These are phyloP conservation scores for Angomonas deanei DNA, from an alignment of 208 protist genomes.

Conservation along the genomic window DNA sequence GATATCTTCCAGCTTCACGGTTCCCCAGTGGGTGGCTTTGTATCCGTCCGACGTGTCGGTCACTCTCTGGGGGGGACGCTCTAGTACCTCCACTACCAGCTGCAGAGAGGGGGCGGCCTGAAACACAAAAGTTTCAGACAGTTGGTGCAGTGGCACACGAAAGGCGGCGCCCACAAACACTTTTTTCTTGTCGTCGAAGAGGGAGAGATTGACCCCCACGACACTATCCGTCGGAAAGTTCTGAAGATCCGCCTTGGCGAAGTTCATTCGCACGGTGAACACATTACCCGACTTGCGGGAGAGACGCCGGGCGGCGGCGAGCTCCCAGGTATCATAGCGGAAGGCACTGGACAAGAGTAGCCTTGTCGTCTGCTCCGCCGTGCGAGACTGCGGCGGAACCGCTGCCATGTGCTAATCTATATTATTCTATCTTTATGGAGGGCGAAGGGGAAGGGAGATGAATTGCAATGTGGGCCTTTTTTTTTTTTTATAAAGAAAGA, in stretches of 20 bases:
- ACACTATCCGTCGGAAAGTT: conserved; percentile 15
- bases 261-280: conserved; percentile 29
- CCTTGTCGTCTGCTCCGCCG: conserved; percentile 77
- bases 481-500: too few relatives aligned
- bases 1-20: conserved; percentile 28
- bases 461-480: too few relatives aligned
- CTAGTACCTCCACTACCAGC: conserved; percentile 66
- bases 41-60: conserved; percentile 27
- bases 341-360: conserved; percentile 81
- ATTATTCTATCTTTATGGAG: neutral
- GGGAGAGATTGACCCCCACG: conserved; percentile 55
- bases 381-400: conserved; percentile 29
- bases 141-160: conserved; percentile 18
- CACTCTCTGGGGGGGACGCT: conserved; percentile 22
- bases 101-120: conserved; percentile 39
- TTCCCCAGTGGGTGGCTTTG: conserved; percentile 61
- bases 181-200: conserved; percentile 50
- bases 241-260: conserved; percentile 21
- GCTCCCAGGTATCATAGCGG: conserved; percentile 84
- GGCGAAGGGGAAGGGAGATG: conserved; percentile 5
- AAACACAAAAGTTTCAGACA: conserved; percentile 49
- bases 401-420: neutral
- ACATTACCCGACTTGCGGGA: conserved; percentile 27
- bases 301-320: conserved; percentile 27
- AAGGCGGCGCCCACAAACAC: conserved; percentile 75